Percentiles rank a stretch among this genome's conserved stretches.
phyloP scores from a whole-genome alignment of 768 basidiomycete genomes.

The Pleurotus salmoneostramineus region DNA sequence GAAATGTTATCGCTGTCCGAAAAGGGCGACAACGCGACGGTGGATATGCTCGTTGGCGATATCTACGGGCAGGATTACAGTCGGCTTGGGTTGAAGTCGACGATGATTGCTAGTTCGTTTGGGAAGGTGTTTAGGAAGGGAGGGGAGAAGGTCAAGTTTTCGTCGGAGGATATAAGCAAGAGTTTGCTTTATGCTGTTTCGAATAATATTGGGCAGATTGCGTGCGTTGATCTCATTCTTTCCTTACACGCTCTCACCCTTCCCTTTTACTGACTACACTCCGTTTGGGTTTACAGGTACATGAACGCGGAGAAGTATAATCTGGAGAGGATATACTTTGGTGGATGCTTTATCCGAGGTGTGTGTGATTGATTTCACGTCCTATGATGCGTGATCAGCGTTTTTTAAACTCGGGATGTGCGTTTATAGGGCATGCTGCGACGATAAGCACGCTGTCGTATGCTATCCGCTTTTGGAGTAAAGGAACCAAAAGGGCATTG shows the following conservation, averaged over 20 bases:
- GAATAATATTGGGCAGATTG: conserved; percentile 99
- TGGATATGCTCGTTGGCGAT: conserved; percentile 99
- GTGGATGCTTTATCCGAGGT: conserved; percentile 98
- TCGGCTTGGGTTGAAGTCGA: conserved; percentile 93
- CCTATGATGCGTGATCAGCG: not conserved
- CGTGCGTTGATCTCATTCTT: conserved; percentile 55
- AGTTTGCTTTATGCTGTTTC: conserved; percentile 94
- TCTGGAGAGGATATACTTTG: conserved; percentile 96
- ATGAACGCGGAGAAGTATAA: conserved; percentile 99
- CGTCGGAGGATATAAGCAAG: conserved; percentile 90
- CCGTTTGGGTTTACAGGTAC: conserved; percentile 75
- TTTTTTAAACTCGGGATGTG: not conserved
- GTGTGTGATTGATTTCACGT: conserved; percentile 18
- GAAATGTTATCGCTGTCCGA: conserved; percentile 97
- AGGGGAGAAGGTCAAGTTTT: conserved; percentile 73
- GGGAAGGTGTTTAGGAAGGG: conserved; percentile 97
- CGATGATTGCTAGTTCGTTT: conserved; percentile 96
- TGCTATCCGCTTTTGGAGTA: conserved; percentile 99
- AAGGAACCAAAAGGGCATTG: conserved; percentile 92
- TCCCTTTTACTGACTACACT: conserved; percentile 6
- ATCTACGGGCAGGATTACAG: conserved; percentile 99
- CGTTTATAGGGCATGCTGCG: conserved; percentile 78
- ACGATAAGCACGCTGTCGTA: conserved; percentile 98
- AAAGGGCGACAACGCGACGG: conserved; percentile 85
- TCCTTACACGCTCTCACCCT: not conserved